These are phyloP conservation scores for Nicotiana tomentosiformis DNA, from an alignment of 257 asterid species.

Conservation along the genomic window DNA sequence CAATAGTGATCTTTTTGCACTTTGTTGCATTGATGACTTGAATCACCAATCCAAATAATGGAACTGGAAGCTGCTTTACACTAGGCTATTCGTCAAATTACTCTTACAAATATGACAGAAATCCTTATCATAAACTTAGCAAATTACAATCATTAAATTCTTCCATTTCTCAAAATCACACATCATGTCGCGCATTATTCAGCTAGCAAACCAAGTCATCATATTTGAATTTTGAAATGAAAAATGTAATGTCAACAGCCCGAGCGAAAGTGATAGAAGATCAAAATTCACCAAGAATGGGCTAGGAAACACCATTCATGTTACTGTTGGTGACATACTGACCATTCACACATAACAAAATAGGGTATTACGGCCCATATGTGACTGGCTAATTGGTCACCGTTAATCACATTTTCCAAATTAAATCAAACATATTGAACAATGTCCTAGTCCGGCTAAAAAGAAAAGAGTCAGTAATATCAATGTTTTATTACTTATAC, in stretches of 20 bases:
- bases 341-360: slow-evolving; percentile 34
- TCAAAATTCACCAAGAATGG: slow-evolving; percentile 13
- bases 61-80: neutral
- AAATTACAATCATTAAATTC: neutral
- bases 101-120: neutral
- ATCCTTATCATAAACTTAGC: neutral
- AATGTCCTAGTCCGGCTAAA: no score
- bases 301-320: slow-evolving; percentile 22
- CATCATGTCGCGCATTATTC: neutral
- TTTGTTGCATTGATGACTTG: neutral
- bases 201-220: neutral
- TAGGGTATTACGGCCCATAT: slow-evolving; percentile 5
- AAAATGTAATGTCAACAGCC: slow-evolving; percentile 23
- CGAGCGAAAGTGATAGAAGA: neutral
- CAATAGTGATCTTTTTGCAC: neutral
- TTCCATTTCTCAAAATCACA: neutral
- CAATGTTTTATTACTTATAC: no score
- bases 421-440: no score
- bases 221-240: slow-evolving; percentile 7
- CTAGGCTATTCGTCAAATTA: neutral
- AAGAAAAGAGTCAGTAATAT: no score
- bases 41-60: neutral
- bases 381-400: slow-evolving; percentile 46
- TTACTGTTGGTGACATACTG: slow-evolving; percentile 44
- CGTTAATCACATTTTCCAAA: slow-evolving; percentile 4